phyloP scores from a whole-genome alignment of 345 rosid genomes.

The Chamaenerion angustifolium region DNA sequence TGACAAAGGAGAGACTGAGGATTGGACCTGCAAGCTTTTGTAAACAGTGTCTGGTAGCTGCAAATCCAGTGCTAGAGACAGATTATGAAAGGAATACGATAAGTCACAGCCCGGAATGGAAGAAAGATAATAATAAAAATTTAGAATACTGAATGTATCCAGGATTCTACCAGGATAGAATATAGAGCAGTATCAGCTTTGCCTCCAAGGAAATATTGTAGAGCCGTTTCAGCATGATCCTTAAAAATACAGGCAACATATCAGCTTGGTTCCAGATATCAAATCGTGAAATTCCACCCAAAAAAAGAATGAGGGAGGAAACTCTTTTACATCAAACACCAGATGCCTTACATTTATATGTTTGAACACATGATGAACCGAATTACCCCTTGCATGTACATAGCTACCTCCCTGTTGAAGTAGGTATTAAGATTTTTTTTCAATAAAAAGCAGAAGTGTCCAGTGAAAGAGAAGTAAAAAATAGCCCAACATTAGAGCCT shows the following conservation, averaged over 20 bases:
- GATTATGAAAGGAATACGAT: constrained; percentile 4
- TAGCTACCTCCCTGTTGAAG: constrained; percentile 68
- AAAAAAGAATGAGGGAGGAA: too few relatives aligned
- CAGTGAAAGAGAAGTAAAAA: too few relatives aligned
- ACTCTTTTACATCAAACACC: background rate
- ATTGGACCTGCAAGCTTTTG: constrained; percentile 55
- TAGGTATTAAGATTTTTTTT: background rate
- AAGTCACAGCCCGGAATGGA: background rate
- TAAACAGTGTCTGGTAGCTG: constrained; percentile 60
- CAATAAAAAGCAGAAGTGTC: too few relatives aligned
- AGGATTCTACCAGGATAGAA: constrained; percentile 47
- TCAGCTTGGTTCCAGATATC: background rate
- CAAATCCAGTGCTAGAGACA: constrained; percentile 58
- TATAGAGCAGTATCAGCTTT: constrained; percentile 43
- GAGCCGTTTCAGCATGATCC: constrained; percentile 71
- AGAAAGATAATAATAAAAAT: constrained; percentile 1
- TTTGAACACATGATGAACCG: constrained; percentile 53
- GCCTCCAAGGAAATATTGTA: constrained; percentile 62
- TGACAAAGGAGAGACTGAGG: background rate
- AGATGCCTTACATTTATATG: constrained; percentile 46
- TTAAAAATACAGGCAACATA: constrained; percentile 14
- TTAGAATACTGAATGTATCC: background rate
- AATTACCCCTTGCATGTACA: constrained; percentile 64
- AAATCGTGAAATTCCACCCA: too few relatives aligned
- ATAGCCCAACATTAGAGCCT: too few relatives aligned